Evolutionary conservation across 805 yeast genomes (phyloP), one percentile per base, ranked within the genome.

Genomic region (Metschnikowia arizonensis): DNA sequence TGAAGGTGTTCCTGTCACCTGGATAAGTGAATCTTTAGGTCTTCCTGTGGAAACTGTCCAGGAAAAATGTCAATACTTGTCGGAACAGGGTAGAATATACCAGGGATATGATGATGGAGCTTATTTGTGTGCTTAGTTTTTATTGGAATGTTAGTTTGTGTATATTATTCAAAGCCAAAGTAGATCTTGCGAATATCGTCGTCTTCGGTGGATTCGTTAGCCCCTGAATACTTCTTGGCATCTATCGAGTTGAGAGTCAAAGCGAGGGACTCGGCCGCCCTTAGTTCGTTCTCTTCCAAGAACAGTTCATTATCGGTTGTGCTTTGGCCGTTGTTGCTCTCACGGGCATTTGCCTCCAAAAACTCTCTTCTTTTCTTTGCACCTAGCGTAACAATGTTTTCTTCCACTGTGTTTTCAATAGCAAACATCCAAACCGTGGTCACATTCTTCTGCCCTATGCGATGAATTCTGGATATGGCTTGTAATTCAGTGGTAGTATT

Each of bases 361-460:
- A 69, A 71, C 46, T 69, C 69, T 11, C 82, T 53, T 39, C 93
- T 67, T 53, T 78, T 81, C 48, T 77, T 73, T 0, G 89, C 80
- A 0, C 88, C 76, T 44, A 85, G 61, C n/a, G 78, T 64, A 28
- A 88, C 78, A 37, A 93, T 86, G 36, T 88, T 83, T 59, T 91
- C 96, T 62, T 93, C 99, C 12, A 93, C 95, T 0, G 96, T 81
- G 33, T 83, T 82, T 45, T 77, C 79, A 45, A 90, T 84, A 19
- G 85, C 82, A 67, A 91, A 89, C 78, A 85, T 83, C 97, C 98
- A 93, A 1, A 91, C 95, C 1, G 82, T 84, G 0, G 99, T 93
- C 12, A 78, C 81, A 35, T 74, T 69, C 2, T 73, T 76, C 63
- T 93, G 99, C 0, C 99, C 99, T 59, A 91, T 90, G 50, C 99